Evolutionary conservation across 257 asterid species (phyloP).

Genomic region (Solanum rostratum): DNA sequence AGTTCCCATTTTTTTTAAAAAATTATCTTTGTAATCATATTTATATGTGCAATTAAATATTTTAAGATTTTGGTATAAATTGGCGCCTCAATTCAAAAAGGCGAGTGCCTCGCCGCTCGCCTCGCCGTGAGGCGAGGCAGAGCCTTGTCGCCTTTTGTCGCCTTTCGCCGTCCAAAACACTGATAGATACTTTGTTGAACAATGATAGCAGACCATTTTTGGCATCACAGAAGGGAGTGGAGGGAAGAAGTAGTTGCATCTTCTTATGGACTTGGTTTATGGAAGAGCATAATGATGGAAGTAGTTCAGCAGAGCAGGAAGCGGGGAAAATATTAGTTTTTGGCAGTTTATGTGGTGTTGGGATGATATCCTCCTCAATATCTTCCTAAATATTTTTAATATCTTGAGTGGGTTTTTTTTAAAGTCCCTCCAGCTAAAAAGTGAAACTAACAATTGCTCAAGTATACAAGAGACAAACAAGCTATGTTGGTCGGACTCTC

Average conservation of each 20-base stretch:
- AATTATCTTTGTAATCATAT: too few relatives aligned
- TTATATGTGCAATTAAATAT: too few relatives aligned
- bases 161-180: too few relatives aligned
- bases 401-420: not conserved
- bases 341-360: not conserved
- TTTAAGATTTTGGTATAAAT: too few relatives aligned
- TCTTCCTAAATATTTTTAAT: not conserved
- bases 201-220: not conserved
- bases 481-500: too few relatives aligned
- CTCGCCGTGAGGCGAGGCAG: too few relatives aligned
- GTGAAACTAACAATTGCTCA: not conserved
- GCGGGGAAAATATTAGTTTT: not conserved
- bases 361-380: not conserved
- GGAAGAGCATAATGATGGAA: not conserved
- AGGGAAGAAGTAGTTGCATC: not conserved
- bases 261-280: not conserved
- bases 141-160: too few relatives aligned
- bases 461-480: not conserved
- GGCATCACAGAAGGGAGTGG: not conserved
- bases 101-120: too few relatives aligned
- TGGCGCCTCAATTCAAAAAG: too few relatives aligned
- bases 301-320: not conserved
- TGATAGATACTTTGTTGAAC: not conserved
- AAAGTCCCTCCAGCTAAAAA: not conserved
- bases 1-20: too few relatives aligned